A percentile compares a stretch with the other conserved stretches of the same genome.
Evolutionary conservation across 1,284 basidiomycete genomes (phyloP).

Genomic region (Ustilago bromivora): DNA sequence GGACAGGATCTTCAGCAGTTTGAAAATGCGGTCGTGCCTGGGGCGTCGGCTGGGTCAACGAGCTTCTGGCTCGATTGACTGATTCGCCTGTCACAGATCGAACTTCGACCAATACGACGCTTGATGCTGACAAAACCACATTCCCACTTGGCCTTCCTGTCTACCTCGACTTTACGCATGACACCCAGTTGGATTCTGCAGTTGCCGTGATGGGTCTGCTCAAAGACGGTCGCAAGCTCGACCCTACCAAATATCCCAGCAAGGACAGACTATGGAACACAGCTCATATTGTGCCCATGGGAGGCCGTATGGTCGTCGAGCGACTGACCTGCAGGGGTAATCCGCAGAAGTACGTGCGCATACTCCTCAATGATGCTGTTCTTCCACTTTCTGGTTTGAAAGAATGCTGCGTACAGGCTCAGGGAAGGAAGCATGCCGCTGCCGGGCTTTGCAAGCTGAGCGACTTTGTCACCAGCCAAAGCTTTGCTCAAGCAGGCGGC

Average conservation of each 20-base stretch:
- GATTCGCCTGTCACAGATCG: slow-evolving; percentile 19
- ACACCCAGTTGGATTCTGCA: slow-evolving; percentile 23
- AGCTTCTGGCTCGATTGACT: slow-evolving; percentile 30
- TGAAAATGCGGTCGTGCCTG: slow-evolving; percentile 24
- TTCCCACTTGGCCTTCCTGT: slow-evolving; percentile 17
- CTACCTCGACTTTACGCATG: slow-evolving; percentile 33
- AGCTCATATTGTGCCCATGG: slow-evolving; percentile 27
- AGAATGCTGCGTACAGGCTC: slow-evolving; percentile 15
- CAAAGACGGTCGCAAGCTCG: slow-evolving; percentile 9
- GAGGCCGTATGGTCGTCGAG: slow-evolving; percentile 17
- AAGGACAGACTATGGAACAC: slow-evolving; percentile 19
- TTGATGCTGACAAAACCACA: slow-evolving; percentile 14
- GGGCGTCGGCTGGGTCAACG: slow-evolving; percentile 35
- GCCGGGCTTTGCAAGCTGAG: slow-evolving; percentile 18
- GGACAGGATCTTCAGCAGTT: slow-evolving; percentile 34
- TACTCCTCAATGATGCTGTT: slow-evolving; percentile 24
- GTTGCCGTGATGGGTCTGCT: slow-evolving; percentile 24
- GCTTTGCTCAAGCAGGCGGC: slow-evolving; percentile 30
- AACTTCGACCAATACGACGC: slow-evolving; percentile 26
- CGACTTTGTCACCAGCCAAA: slow-evolving; percentile 27
- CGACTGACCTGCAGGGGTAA: slow-evolving; percentile 16
- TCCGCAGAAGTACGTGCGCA: slow-evolving; percentile 21
- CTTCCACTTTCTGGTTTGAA: slow-evolving; percentile 16
- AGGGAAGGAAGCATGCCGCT: slow-evolving; percentile 16
- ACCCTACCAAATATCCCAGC: slow-evolving; percentile 2